Percentiles rank a stretch among this genome's conserved stretches.
These are phyloP conservation scores for Podospora pseudopauciseta DNA, from an alignment of 495 filamentous ascomycete genomes.

Conservation along the genomic window DNA sequence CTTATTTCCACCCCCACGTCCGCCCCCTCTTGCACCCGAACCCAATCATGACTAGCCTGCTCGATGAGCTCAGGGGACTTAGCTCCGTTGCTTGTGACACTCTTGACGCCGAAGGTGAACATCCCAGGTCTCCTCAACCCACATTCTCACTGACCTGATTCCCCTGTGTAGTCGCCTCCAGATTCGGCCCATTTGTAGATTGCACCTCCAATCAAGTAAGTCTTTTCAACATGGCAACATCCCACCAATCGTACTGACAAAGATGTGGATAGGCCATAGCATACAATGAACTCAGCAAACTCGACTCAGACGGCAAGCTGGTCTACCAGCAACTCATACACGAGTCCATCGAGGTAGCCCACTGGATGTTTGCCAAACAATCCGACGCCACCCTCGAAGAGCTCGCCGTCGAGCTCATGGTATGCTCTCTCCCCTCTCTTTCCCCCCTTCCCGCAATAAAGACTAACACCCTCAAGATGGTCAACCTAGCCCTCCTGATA, in stretches of 20 bases:
- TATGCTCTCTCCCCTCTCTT: constrained; percentile 22
- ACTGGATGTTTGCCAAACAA: constrained; percentile 36
- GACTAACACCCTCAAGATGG: constrained; percentile 21
- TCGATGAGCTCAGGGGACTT: constrained; percentile 42
- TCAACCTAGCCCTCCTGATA: constrained; percentile 46
- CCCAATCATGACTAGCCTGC: constrained; percentile 26
- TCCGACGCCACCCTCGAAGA: constrained; percentile 42
- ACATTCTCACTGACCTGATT: not conserved
- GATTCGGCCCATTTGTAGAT: constrained; percentile 58
- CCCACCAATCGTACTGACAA: not conserved
- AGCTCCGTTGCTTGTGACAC: constrained; percentile 60
- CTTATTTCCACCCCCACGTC: not conserved
- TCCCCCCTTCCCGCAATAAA: not conserved
- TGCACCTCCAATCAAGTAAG: constrained; percentile 65
- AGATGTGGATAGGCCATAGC: constrained; percentile 51
- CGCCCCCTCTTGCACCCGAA: not conserved
- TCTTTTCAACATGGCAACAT: not conserved
- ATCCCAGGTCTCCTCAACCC: not conserved
- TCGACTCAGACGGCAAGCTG: constrained; percentile 38
- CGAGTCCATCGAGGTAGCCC: constrained; percentile 44
- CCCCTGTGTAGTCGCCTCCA: constrained; percentile 44
- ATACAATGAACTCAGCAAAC: constrained; percentile 49
- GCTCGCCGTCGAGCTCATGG: constrained; percentile 58
- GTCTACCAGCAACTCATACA: constrained; percentile 43
- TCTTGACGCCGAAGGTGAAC: constrained; percentile 52